These are phyloP conservation scores for Imleria badia DNA, from an alignment of 768 basidiomycete genomes.

Conservation along the genomic window DNA sequence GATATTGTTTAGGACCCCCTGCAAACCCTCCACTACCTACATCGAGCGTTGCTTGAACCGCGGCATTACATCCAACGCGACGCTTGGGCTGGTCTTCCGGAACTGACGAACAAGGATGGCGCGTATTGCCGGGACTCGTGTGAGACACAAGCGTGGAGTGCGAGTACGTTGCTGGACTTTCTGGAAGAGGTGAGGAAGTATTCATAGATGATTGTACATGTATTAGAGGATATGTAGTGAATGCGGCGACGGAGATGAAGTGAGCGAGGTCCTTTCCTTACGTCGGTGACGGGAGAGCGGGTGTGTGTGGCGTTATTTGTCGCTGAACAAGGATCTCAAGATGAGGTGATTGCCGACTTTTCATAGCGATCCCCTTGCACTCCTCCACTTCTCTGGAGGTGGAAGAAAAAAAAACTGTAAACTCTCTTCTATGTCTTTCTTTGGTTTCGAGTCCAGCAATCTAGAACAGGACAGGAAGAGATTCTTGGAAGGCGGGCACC, in stretches of 20 bases:
- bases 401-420: slow-evolving; percentile 15
- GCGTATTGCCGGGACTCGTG: slow-evolving; percentile 85
- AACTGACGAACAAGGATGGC: slow-evolving; percentile 87
- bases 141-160: slow-evolving; percentile 94
- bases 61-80: slow-evolving; percentile 76
- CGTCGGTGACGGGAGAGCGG: neutral
- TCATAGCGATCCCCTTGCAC: slow-evolving; percentile 5
- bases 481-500: slow-evolving; percentile 46
- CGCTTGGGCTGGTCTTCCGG: slow-evolving; percentile 92
- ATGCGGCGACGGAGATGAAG: slow-evolving; percentile 5
- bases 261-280: neutral
- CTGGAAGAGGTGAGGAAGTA: slow-evolving; percentile 57
- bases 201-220: slow-evolving; percentile 10
- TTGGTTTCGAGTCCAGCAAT: slow-evolving; percentile 65
- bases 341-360: slow-evolving; percentile 19
- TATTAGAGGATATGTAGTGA: neutral
- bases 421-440: slow-evolving; percentile 67
- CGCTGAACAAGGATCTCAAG: slow-evolving; percentile 7
- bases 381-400: slow-evolving; percentile 17
- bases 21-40: slow-evolving; percentile 78
- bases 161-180: slow-evolving; percentile 89
- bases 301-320: slow-evolving; percentile 30
- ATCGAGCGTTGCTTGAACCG: slow-evolving; percentile 65
- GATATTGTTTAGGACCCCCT: slow-evolving; percentile 53
- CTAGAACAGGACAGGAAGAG: slow-evolving; percentile 64